Evolutionary conservation across 345 rosid species (phyloP).

Genomic region (rapeseed (Brassica napus)): DNA sequence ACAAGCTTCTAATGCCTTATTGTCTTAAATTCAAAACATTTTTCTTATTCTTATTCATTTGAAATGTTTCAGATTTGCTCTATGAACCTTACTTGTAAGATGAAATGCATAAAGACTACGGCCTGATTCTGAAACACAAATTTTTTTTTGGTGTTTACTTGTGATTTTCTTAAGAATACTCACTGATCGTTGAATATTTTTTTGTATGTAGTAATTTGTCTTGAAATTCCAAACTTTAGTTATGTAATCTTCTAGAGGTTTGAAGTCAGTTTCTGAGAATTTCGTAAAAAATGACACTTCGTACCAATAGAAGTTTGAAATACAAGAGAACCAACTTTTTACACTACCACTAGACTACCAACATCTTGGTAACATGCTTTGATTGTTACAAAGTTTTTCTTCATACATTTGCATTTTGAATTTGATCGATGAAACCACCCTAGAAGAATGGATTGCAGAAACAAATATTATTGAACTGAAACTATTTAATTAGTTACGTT

Average conservation of each 20-base stretch:
- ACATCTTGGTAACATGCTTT: not conserved
- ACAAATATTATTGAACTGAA: not conserved
- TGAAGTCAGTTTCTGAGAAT: not conserved
- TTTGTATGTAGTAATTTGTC: not conserved
- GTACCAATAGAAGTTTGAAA: too few species aligned
- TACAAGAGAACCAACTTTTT: too few species aligned
- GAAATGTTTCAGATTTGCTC: constrained; percentile 12
- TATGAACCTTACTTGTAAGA: not conserved
- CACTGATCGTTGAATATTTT: not conserved
- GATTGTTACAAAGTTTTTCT: not conserved
- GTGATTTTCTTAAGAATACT: not conserved
- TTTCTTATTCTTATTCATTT: not conserved
- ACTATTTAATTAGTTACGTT: not conserved
- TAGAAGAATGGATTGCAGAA: not conserved
- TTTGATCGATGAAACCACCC: not conserved
- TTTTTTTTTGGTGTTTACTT: not conserved
- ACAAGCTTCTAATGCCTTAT: constrained; percentile 3
- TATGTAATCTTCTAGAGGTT: not conserved
- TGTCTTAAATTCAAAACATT: constrained; percentile 16
- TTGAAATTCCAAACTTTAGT: too few species aligned
- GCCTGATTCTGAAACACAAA: not conserved
- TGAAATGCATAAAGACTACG: not conserved
- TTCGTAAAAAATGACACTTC: not conserved
- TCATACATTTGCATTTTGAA: not conserved
- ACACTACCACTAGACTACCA: not conserved